Evolutionary conservation across 768 basidiomycete genomes (phyloP), one percentile per base, ranked within the genome.

Genomic region (Rhizopogon vesiculosus): DNA sequence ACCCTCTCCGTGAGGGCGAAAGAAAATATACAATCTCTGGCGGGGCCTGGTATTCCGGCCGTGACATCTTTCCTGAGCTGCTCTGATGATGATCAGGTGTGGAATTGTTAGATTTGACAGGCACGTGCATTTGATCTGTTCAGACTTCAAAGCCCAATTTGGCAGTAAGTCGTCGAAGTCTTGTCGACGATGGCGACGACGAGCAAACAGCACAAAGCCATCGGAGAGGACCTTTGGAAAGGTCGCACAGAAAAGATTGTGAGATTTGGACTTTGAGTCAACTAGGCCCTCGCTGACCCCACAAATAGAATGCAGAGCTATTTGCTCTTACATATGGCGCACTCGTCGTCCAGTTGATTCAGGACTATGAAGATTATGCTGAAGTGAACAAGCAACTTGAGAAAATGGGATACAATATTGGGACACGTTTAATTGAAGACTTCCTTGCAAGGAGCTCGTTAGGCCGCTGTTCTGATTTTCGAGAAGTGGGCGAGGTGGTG

Each of bases 401-500:
- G 64, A 96, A 94, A 76, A 98, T 98, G 96, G 97, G 97, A 3
- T 98, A 97, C 72, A 97, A 95, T 68, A 98, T 99, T 56, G 97
- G 97, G 28, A 96, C 87, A 22, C 80, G 97, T 40, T 74, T 99
- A 53, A 97, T 99, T 55, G 97, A 99, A 67, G 97, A 99, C 67
- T 97, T 99, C 66, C 80, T 99, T 45, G 96, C 97, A 22, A 85
- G 91, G 66, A 94, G 93, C 59, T 85, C 81, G n/a, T 69, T 97
- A 18, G 92, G 91, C n/a, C 78, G 92, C 61, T 99, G 97, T 71
- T 75, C 86, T 15, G 94, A 98, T 74, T 97, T 99, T 68, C 80
- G 81, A 61, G 96, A 98, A 70, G 90, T 93, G 0, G 97, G 94
- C 3, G 97, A 99, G 74, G 92, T 97, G 55, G 82, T 98, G 15